phyloP scores from a whole-genome alignment of 2,329 filamentous ascomycete species.

The Fusarium albosuccineum region DNA sequence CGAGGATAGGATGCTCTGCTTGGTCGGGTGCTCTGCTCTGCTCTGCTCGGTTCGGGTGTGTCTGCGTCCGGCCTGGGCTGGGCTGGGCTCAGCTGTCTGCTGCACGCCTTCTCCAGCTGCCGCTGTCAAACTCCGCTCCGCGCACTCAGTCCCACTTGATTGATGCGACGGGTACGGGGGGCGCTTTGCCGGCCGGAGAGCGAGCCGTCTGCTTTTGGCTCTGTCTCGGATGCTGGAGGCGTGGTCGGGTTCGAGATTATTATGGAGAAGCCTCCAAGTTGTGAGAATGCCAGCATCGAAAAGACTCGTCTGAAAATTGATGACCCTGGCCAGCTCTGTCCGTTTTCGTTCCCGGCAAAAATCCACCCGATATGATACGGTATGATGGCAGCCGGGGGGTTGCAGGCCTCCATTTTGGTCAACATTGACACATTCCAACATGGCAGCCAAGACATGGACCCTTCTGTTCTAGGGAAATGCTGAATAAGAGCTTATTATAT shows the following conservation, averaged over 20 bases:
- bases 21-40: too few relatives aligned
- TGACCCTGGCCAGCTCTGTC: conserved; percentile 21
- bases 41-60: neutral
- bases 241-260: neutral
- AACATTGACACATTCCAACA: neutral
- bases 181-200: conserved; percentile 5
- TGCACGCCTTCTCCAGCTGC: conserved; percentile 4
- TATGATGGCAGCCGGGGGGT: neutral
- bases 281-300: conserved; percentile 15
- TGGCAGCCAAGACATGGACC: neutral
- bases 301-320: conserved; percentile 25
- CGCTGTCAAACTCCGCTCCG: conserved; percentile 17
- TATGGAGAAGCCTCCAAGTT: conserved; percentile 6
- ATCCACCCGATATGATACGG: neutral
- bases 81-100: conserved; percentile 1
- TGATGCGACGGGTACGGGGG: conserved; percentile 9
- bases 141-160: conserved; percentile 18
- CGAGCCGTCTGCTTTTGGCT: conserved; percentile 6
- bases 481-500: neutral
- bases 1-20: neutral
- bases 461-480: neutral
- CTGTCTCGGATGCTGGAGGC: conserved; percentile 6
- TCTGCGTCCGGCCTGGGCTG: conserved; percentile 2
- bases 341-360: conserved; percentile 4
- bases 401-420: neutral